Conservation (phyloP, 768 basidiomycete species). For the Suillus plorans region DNA sequence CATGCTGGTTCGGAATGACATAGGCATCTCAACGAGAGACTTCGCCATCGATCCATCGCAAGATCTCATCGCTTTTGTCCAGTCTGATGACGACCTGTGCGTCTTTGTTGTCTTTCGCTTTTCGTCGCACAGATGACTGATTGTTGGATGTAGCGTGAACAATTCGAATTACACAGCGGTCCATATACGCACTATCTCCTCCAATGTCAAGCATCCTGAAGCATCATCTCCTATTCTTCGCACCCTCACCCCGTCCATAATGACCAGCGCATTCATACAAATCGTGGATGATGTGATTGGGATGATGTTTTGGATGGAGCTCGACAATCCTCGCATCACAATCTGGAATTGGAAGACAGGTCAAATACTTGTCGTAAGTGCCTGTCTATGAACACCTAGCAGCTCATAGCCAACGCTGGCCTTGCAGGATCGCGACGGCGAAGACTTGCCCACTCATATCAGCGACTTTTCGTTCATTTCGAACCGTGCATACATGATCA, state of each 20-base stretch:
- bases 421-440: conserved; percentile 29
- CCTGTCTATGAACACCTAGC: not conserved
- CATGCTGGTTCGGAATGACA: conserved; percentile 29
- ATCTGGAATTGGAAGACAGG: conserved; percentile 56
- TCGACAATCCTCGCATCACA: conserved; percentile 23
- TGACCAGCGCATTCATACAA: conserved; percentile 42
- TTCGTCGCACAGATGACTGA: not conserved
- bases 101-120: not conserved
- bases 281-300: conserved; percentile 55
- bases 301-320: conserved; percentile 39
- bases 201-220: conserved; percentile 40
- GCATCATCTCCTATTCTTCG: conserved; percentile 34
- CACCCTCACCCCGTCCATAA: conserved; percentile 21
- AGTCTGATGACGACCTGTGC: conserved; percentile 22
- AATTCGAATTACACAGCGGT: conserved; percentile 30
- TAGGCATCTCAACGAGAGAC: conserved; percentile 47
- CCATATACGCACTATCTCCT: conserved; percentile 45
- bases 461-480: conserved; percentile 51
- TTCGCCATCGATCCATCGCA: conserved; percentile 69
- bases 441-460: conserved; percentile 25
- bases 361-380: conserved; percentile 40
- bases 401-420: not conserved
- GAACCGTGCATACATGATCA: conserved; percentile 42
- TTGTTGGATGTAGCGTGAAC: not conserved
- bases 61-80: conserved; percentile 51